Evolutionary conservation across 2,329 filamentous ascomycete genomes (phyloP), one percentile per base, ranked within the genome.

Genomic region (Drechslerella coelobrocha): DNA sequence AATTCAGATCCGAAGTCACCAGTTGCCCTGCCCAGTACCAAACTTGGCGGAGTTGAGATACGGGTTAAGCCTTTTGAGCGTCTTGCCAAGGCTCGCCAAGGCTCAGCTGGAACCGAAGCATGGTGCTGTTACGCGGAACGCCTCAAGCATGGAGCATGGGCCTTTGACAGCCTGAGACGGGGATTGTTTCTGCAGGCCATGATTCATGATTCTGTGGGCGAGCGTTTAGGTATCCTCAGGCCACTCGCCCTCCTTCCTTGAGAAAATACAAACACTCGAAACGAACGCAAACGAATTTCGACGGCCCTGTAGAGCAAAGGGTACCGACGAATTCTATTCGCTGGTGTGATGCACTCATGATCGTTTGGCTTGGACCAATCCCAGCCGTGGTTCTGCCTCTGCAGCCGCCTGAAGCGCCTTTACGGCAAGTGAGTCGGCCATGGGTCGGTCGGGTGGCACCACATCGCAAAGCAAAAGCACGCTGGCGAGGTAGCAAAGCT

Each of bases 81-180:
- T 56, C 57, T 51, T 37, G 37, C 56, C 50, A 29, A 61, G 56
- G 17, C 10, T 4, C 23, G 56, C 47, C 57, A 41, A 54, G 59
- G 6, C 29, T 6, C 17, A 10, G 29, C 19, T 60, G 48, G 56
- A 19, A 51, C 41, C 29, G 21, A 61, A 60, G 41, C 53, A 43
- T 54, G 59, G 66, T 43, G 53, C 29, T 63, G 66, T 51, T 59
- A 71, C 66, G 66, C 66, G 66, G 57, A 71, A 71, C 66, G 66
- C 59, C 53, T 59, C 66, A 71, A 51, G 43, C 29, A n/a, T 55
- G 34, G 29, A 12, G 41, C 24, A 14, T 27, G 45, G 43, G 55
- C 29, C 61, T 61, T 69, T 62, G 66, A 59, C 59, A 71, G 66
- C 31, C 50, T 71, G 66, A 71, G 66, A 71, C 66, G 59, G 29